These are phyloP conservation scores for Irpex sp. DNA, from an alignment of 1,284 basidiomycete species.

Conservation along the genomic window DNA sequence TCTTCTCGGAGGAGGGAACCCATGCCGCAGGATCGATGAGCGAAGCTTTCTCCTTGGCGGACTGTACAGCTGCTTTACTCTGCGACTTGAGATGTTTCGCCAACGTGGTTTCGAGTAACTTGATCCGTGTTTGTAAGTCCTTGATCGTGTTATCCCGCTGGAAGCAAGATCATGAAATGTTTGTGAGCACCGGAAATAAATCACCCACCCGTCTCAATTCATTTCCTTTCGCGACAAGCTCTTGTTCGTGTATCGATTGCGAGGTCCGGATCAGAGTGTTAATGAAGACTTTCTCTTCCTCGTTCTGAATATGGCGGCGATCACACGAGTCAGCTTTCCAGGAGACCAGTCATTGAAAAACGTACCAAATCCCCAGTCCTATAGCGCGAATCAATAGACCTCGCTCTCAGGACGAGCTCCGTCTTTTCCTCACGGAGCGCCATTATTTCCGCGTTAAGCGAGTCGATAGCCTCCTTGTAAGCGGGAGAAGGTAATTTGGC, in stretches of 20 bases:
- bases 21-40: constrained; percentile 41
- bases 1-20: constrained; percentile 36
- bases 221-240: constrained; percentile 44
- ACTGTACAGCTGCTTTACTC: constrained; percentile 19
- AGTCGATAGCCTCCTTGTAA: constrained; percentile 27
- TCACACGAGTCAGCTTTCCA: background rate
- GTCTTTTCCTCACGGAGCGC: constrained; percentile 33
- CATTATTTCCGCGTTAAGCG: constrained; percentile 30
- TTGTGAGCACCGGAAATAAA: background rate
- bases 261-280: constrained; percentile 39
- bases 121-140: constrained; percentile 38
- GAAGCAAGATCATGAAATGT: background rate
- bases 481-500: constrained; percentile 28
- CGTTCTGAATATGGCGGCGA: constrained; percentile 27
- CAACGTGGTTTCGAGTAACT: constrained; percentile 37
- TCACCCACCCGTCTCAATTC: constrained; percentile 43
- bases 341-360: background rate
- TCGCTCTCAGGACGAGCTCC: constrained; percentile 30
- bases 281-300: constrained; percentile 44
- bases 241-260: constrained; percentile 42
- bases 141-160: constrained; percentile 45
- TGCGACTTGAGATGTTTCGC: constrained; percentile 34
- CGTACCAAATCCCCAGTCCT: constrained; percentile 42
- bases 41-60: constrained; percentile 27
- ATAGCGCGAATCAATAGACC: constrained; percentile 42